These are phyloP conservation scores for Lasiodiplodia theobromae DNA, from an alignment of 2,329 filamentous ascomycete species.

Conservation along the genomic window DNA sequence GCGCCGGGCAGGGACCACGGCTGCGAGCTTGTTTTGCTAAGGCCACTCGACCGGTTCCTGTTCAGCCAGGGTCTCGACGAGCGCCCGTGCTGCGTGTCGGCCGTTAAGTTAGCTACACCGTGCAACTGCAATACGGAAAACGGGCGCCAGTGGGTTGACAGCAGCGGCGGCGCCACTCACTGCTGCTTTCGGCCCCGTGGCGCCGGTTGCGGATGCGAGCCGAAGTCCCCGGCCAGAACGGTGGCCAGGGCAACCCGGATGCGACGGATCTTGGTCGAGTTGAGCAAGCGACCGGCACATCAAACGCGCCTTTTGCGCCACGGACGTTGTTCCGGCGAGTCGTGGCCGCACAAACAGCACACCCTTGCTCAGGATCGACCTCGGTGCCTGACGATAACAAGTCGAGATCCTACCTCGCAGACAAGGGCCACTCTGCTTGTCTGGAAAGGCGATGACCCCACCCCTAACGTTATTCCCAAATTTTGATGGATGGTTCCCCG, in stretches of 20 bases:
- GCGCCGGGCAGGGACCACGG: neutral
- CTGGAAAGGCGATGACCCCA: slow-evolving; percentile 5
- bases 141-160: neutral
- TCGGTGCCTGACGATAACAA: slow-evolving; percentile 1
- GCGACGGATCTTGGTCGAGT: neutral
- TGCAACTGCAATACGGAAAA: neutral
- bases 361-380: slow-evolving; percentile 6
- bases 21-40: neutral
- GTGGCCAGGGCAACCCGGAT: slow-evolving; percentile 1
- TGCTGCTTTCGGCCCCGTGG: neutral
- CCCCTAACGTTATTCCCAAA: neutral
- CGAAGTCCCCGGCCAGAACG: neutral
- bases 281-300: neutral
- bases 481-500: neutral
- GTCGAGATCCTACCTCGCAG: neutral
- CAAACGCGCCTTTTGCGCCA: neutral
- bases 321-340: slow-evolving; percentile 15
- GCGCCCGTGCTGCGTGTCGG: neutral
- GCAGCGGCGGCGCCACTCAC: neutral
- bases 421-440: neutral
- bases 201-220: neutral
- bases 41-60: no score
- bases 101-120: neutral
- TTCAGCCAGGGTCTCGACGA: no score
- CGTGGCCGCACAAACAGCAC: neutral